These are phyloP conservation scores for Brassica carinata DNA, from an alignment of 345 rosid genomes.

Conservation along the genomic window DNA sequence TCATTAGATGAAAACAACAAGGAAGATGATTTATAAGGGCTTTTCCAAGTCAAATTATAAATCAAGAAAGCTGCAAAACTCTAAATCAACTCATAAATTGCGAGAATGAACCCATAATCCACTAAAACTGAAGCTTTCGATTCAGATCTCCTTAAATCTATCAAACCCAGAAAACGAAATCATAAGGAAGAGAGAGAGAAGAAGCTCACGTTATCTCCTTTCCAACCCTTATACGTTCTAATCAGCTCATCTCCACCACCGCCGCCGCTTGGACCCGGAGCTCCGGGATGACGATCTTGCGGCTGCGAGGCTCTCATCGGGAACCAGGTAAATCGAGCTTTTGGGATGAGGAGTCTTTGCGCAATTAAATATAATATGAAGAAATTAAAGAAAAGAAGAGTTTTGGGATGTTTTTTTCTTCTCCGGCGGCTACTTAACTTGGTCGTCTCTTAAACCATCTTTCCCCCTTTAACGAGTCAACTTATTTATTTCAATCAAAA, in stretches of 20 bases:
- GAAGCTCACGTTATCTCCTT: slow-evolving; percentile 74
- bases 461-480: slow-evolving; percentile 31
- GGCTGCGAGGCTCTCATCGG: slow-evolving; percentile 47
- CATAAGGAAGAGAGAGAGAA: neutral
- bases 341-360: neutral
- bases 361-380: neutral
- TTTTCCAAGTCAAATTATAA: neutral
- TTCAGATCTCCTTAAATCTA: slow-evolving; percentile 42
- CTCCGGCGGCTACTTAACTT: slow-evolving; percentile 12
- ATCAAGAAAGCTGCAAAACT: neutral
- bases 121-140: neutral
- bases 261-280: slow-evolving; percentile 38
- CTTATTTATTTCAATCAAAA: slow-evolving; percentile 4
- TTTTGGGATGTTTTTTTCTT: neutral
- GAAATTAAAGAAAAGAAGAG: neutral
- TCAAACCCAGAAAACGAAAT: neutral
- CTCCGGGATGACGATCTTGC: slow-evolving; percentile 42
- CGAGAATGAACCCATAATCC: neutral
- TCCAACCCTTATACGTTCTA: slow-evolving; percentile 74
- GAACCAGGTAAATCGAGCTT: neutral
- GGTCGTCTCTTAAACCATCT: slow-evolving; percentile 17
- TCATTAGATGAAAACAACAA: neutral
- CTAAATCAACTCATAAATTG: neutral
- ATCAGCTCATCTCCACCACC: slow-evolving; percentile 41
- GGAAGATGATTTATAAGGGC: neutral